Conservation (phyloP, 176 grass and related monocot genomes). For the Rhynchospora breviuscula region DNA sequence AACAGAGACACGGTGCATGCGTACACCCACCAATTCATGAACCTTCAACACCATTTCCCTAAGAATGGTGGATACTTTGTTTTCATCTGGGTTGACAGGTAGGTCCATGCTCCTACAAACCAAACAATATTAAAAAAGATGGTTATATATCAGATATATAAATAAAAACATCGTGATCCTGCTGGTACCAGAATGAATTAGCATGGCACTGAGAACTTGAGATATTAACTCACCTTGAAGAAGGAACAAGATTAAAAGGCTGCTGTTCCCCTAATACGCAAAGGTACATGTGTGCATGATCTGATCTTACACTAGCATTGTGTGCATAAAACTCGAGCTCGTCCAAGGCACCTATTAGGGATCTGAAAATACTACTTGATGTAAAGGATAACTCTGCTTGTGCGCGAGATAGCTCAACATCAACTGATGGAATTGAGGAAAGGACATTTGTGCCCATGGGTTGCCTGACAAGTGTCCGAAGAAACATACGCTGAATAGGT, state of each 20-base stretch:
- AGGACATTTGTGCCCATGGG: slow-evolving; percentile 52
- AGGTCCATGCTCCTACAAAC: slow-evolving; percentile 52
- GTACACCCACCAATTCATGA: slow-evolving; percentile 84
- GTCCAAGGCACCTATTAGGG: slow-evolving; percentile 76
- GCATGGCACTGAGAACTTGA: slow-evolving; percentile 15
- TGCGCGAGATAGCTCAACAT: slow-evolving; percentile 43
- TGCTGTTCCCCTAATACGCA: slow-evolving; percentile 70
- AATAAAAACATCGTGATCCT: not conserved
- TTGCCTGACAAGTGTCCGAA: slow-evolving; percentile 88
- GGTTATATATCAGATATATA: not conserved
- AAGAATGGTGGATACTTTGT: slow-evolving; percentile 50
- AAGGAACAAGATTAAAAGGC: slow-evolving; percentile 67
- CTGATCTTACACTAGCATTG: slow-evolving; percentile 64
- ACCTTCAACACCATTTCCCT: slow-evolving; percentile 84
- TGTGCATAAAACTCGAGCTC: slow-evolving; percentile 91
- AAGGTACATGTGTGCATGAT: slow-evolving; percentile 95
- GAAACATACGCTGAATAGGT: slow-evolving; percentile 79
- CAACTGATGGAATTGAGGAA: slow-evolving; percentile 48
- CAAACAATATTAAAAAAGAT: not conserved
- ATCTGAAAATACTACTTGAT: slow-evolving; percentile 86
- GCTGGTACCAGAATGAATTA: not conserved
- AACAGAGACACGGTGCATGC: slow-evolving; percentile 94
- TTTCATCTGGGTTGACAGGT: slow-evolving; percentile 56
- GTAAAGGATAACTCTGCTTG: slow-evolving; percentile 71
- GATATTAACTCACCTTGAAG: slow-evolving; percentile 61